Base-by-base conservation (phyloP, 768 basidiomycete genomes). In the Hortiboletus campestris region DNA sequence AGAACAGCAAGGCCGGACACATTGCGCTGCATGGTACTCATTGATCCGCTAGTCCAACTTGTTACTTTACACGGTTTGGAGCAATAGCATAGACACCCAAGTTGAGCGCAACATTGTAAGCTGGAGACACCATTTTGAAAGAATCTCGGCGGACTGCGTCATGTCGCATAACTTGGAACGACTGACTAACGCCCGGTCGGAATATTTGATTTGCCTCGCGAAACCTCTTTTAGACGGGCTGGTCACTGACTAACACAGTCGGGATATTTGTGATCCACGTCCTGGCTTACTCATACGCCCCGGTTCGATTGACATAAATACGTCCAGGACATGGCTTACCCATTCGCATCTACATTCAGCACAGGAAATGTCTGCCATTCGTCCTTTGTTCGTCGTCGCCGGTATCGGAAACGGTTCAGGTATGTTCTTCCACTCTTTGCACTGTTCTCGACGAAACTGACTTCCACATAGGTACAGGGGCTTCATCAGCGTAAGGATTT, bases 1-100 rank as follows among this genome's bases (percentile, higher is more conserved):
- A 83, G 65, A 86, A 89, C 70, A 88, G 85, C 79, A 92, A 92
- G 75, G 89, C 83, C n/a, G 90, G 85, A 34, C 89, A 90, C 62
- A 63, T 86, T 56, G 86, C 85, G 7, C 42, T 72, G n/a, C 70
- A 71, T 42, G 69, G 64, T 36, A 46, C 62, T 3, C 65, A 68
- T 38, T 68, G 39, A 65, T 54, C 32, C 19, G 32, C 43, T 58
- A 58, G 49, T 57, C 40, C 52, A 16, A n/a, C 57, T 46, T 53
- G 58, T 65, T 56, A 57, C 50, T 31, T 42, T 49, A 53, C 14
- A 43, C 22, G 46, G 38, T 49, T 48, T 45, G 53, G 39, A 60
- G 36, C 44, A 53, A 62, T 53, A 46, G 57, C 53, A 60, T 63
- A 63, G 61, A 66, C 44, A 31, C 12, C 6, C 45, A 45, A 53